Conservation (phyloP, 2,329 filamentous ascomycete species). For the Exophiala aquamarina region DNA sequence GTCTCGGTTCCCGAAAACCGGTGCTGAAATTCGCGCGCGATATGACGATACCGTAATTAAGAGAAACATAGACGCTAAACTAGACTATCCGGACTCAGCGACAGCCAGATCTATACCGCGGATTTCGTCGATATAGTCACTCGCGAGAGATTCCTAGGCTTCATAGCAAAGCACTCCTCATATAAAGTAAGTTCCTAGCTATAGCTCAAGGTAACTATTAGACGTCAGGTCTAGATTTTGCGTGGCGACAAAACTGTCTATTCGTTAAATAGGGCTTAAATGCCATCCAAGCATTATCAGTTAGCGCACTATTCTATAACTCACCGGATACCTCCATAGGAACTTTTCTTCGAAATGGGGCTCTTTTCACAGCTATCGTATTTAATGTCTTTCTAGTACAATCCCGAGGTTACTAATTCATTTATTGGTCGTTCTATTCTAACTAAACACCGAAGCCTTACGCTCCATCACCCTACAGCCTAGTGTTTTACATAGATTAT, state of each 20-base stretch:
- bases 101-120: slow-evolving; percentile 41
- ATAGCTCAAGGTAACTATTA: slow-evolving; percentile 57
- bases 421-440: not conserved
- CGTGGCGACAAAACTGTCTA: slow-evolving; percentile 65
- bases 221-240: slow-evolving; percentile 63
- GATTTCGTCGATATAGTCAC: not conserved
- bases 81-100: slow-evolving; percentile 54
- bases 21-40: slow-evolving; percentile 57
- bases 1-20: slow-evolving; percentile 60
- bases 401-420: slow-evolving; percentile 1
- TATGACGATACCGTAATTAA: slow-evolving; percentile 57
- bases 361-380: slow-evolving; percentile 63
- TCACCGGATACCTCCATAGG: slow-evolving; percentile 57
- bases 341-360: slow-evolving; percentile 63
- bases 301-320: slow-evolving; percentile 67
- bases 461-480: not conserved
- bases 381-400: slow-evolving; percentile 55
- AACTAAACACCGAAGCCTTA: not conserved
- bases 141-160: not conserved
- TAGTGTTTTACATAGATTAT: slow-evolving; percentile 1
- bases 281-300: slow-evolving; percentile 60
- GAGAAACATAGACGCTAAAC: slow-evolving; percentile 54
- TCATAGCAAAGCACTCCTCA: slow-evolving; percentile 57
- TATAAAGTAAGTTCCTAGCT: slow-evolving; percentile 53
- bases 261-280: slow-evolving; percentile 61